A percentile compares a stretch with the other conserved stretches of the same genome.
Conservation (phyloP, 306 rosid genomes). For the Cercis canadensis region DNA sequence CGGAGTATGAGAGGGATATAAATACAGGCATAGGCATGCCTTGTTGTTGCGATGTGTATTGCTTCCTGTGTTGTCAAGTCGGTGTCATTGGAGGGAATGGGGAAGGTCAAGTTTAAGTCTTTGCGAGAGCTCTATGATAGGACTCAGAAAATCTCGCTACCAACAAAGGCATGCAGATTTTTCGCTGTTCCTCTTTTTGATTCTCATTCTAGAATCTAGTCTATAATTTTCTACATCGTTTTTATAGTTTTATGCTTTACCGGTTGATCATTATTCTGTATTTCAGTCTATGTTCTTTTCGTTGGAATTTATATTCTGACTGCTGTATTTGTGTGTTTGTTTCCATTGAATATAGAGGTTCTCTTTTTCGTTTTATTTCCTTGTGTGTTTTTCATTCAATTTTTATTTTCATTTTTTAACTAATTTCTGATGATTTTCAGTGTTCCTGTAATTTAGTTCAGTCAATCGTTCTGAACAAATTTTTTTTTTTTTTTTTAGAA, state of each 20-base stretch:
- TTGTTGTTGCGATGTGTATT: background rate
- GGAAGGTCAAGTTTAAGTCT: slow-evolving; percentile 9
- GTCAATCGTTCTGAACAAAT: background rate
- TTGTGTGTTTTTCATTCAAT: background rate
- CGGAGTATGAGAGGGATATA: background rate
- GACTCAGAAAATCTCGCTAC: background rate
- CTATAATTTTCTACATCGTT: too few species aligned
- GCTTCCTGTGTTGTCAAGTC: background rate
- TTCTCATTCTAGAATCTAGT: background rate
- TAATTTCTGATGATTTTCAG: too few species aligned
- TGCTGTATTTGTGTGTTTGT: background rate
- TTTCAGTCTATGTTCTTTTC: slow-evolving; percentile 1
- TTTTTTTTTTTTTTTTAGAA: background rate
- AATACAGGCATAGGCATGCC: background rate
- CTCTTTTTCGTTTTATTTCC: background rate
- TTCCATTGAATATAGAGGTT: background rate
- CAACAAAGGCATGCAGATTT: slow-evolving; percentile 8
- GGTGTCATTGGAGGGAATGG: background rate
- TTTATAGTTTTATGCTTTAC: background rate
- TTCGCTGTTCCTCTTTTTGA: background rate
- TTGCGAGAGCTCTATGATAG: background rate
- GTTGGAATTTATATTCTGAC: background rate
- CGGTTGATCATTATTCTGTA: background rate
- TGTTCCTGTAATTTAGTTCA: background rate
- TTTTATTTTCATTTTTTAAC: background rate